These are phyloP conservation scores for Lablab purpureus DNA, from an alignment of 306 rosid species.

Conservation along the genomic window DNA sequence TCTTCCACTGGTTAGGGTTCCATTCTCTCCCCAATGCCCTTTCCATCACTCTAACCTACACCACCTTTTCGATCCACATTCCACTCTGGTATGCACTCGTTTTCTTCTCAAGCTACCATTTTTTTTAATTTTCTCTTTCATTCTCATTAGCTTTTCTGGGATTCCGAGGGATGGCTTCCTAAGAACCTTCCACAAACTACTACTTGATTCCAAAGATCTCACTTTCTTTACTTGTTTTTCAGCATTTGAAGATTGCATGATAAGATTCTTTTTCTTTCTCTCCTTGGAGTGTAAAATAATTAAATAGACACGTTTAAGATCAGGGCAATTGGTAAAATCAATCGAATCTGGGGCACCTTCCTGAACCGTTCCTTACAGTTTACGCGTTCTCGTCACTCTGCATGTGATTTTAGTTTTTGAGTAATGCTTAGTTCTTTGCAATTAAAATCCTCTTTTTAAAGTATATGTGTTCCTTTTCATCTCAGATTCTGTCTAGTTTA, in stretches of 20 bases:
- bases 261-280: background rate
- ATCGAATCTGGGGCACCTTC: background rate
- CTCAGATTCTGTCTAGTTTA: background rate
- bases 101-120: background rate
- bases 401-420: constrained; percentile 3
- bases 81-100: background rate
- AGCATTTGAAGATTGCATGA: constrained; percentile 4
- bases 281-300: background rate
- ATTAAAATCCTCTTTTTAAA: background rate
- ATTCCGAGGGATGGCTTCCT: background rate
- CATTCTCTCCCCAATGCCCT: background rate
- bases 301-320: background rate
- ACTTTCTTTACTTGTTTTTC: background rate
- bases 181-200: constrained; percentile 10
- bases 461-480: background rate
- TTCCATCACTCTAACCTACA: background rate
- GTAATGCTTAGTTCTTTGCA: background rate
- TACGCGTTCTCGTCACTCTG: constrained; percentile 14
- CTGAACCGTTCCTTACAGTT: background rate
- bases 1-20: constrained; percentile 17
- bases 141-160: no score
- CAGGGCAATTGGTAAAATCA: background rate
- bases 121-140: background rate
- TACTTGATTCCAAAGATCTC: background rate
- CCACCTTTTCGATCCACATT: background rate